These are phyloP conservation scores for Stereum hirsutum DNA, from an alignment of 1,284 basidiomycete genomes.

Conservation along the genomic window DNA sequence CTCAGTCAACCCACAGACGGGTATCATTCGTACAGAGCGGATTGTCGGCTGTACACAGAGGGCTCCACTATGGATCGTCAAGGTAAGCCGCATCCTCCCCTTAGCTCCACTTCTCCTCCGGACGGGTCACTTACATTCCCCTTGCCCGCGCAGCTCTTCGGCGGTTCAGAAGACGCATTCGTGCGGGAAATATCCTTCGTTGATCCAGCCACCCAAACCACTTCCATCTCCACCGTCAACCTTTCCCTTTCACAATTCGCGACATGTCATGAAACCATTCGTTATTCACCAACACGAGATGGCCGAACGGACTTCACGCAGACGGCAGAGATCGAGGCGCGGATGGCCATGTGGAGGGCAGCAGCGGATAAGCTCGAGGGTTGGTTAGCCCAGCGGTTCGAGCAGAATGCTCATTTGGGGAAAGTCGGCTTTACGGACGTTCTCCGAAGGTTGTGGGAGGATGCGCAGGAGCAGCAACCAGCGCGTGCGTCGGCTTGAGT, in stretches of 20 bases:
- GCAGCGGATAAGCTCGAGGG: constrained; percentile 75
- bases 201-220: constrained; percentile 71
- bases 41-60: constrained; percentile 83
- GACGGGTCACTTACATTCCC: constrained; percentile 6
- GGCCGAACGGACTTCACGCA: constrained; percentile 64
- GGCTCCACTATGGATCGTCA: constrained; percentile 76
- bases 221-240: constrained; percentile 83
- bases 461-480: constrained; percentile 29
- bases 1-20: constrained; percentile 74
- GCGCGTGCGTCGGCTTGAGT: constrained; percentile 17
- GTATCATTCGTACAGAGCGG: constrained; percentile 82
- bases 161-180: constrained; percentile 87
- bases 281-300: constrained; percentile 64
- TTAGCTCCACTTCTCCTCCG: constrained; percentile 18
- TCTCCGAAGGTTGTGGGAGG: constrained; percentile 63
- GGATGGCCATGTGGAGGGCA: constrained; percentile 68
- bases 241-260: constrained; percentile 86
- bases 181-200: constrained; percentile 91
- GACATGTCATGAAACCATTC: constrained; percentile 84
- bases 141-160: constrained; percentile 53
- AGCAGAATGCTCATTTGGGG: constrained; percentile 80
- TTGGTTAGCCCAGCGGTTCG: constrained; percentile 79
- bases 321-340: constrained; percentile 79
- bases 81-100: too few relatives aligned
- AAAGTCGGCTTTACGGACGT: constrained; percentile 86